Percentiles rank a stretch among this genome's conserved stretches.
These are phyloP conservation scores for Ogataea zsoltii DNA, from an alignment of 805 yeast genomes.

Conservation along the genomic window DNA sequence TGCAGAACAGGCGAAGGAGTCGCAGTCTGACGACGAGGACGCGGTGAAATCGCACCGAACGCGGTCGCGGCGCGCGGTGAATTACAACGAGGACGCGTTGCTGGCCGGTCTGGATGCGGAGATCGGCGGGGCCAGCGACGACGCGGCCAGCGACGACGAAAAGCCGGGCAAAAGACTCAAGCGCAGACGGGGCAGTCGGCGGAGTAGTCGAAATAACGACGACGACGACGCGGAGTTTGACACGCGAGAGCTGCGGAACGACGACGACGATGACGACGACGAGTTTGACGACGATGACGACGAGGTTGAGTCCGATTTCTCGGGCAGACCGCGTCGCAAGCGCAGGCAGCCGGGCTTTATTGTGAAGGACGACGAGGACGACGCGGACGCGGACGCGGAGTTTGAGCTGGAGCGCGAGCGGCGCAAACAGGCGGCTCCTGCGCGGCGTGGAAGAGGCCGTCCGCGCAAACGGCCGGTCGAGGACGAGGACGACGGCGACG, in stretches of 20 bases:
- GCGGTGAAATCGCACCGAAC: constrained; percentile 29
- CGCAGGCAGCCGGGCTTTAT: constrained; percentile 24
- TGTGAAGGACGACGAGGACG: constrained; percentile 30
- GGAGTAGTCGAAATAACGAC: constrained; percentile 15
- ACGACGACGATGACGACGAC: constrained; percentile 26
- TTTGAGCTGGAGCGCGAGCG: constrained; percentile 12
- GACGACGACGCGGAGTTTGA: constrained; percentile 32
- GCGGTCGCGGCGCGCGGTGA: constrained; percentile 32
- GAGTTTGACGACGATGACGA: constrained; percentile 23
- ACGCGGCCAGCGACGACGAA: constrained; percentile 23
- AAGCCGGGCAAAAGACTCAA: constrained; percentile 20
- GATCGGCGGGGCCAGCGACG: constrained; percentile 22
- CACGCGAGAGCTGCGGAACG: constrained; percentile 8
- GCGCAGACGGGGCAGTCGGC: constrained; percentile 9
- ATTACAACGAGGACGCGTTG: constrained; percentile 36
- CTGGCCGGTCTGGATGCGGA: constrained; percentile 29
- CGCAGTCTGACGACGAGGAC: constrained; percentile 23
- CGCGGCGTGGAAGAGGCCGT: constrained; percentile 3
- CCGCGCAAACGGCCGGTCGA: neutral
- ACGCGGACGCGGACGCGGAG: constrained; percentile 23
- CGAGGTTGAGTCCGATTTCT: constrained; percentile 20
- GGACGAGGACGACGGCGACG: constrained; percentile 14
- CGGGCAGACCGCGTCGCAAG: constrained; percentile 22
- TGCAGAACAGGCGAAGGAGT: constrained; percentile 10
- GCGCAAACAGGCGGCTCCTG: constrained; percentile 9